A percentile compares a stretch with the other conserved stretches of the same genome.
These are phyloP conservation scores for Chaetomium tenue DNA, from an alignment of 495 filamentous ascomycete genomes.

Conservation along the genomic window DNA sequence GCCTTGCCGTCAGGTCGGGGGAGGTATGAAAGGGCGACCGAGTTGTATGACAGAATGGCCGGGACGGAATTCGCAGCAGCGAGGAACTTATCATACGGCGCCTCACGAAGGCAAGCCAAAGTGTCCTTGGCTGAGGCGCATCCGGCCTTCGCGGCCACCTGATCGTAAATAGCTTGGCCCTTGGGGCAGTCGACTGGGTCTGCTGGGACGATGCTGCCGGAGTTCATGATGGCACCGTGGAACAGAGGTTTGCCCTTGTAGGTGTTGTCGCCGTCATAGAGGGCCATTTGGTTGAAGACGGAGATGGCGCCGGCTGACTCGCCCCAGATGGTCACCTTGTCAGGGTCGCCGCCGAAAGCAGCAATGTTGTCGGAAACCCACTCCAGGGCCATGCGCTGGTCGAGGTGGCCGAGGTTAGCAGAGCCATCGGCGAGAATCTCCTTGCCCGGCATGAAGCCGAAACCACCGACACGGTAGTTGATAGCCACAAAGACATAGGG, in stretches of 20 bases:
- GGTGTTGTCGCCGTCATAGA: slow-evolving; percentile 65
- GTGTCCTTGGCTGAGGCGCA: slow-evolving; percentile 57
- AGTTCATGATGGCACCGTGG: slow-evolving; percentile 71
- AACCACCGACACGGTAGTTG: slow-evolving; percentile 61
- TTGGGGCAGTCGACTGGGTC: slow-evolving; percentile 62
- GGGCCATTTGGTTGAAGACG: slow-evolving; percentile 65
- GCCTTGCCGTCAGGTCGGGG: slow-evolving; percentile 62
- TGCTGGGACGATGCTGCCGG: slow-evolving; percentile 62
- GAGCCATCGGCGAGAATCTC: slow-evolving; percentile 66
- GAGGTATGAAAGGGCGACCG: slow-evolving; percentile 62
- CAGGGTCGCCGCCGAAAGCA: slow-evolving; percentile 65
- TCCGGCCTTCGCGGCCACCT: slow-evolving; percentile 58
- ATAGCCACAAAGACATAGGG: slow-evolving; percentile 62
- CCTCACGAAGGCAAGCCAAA: slow-evolving; percentile 59
- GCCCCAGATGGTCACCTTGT: slow-evolving; percentile 69
- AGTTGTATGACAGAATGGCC: slow-evolving; percentile 60
- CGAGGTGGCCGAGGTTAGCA: slow-evolving; percentile 59
- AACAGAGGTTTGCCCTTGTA: slow-evolving; percentile 71
- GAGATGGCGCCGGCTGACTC: slow-evolving; percentile 72
- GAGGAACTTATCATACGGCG: slow-evolving; percentile 60
- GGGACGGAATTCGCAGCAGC: slow-evolving; percentile 66
- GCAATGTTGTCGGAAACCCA: slow-evolving; percentile 66
- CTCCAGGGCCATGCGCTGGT: slow-evolving; percentile 64
- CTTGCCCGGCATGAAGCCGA: slow-evolving; percentile 60
- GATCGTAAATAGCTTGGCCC: slow-evolving; percentile 62